Evolutionary conservation across 139 green algal species (phyloP), one percentile per base, ranked within the genome.

Genomic region (Chlorella sorokiniana): DNA sequence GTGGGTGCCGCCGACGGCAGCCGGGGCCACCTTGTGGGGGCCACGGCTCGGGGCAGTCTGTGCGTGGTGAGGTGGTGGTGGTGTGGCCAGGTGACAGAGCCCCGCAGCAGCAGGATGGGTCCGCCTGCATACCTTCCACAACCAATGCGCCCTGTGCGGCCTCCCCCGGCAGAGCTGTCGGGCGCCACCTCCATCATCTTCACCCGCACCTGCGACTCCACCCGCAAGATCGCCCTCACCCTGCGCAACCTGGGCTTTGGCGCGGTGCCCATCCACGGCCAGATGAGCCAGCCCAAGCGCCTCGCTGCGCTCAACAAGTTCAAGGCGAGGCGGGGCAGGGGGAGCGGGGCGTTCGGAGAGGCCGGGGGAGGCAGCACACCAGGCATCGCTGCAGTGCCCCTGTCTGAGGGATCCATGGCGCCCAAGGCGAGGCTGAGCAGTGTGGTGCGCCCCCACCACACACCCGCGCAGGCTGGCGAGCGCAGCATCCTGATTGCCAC

Each of bases 231-330:
- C 22, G 94, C 96, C 14, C 93, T 99, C 29, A 88, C 95, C 82
- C 95, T 99, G 84, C 91, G 97, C 62, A 98, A 98, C 85, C 91
- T 99, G 35, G 96, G 96, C 77, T 98, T 99, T 84, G 95, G 91
- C 40, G 94, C 94, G 11, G 91, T 99, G 44, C 96, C 97, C 76
- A 99, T 99, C 85, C 97, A 99, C 86, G 97, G 97, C 41, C 80
- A 99, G 85, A 99, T 99, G 97, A 94, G 85, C 68, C 96, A 99
- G 89, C 91, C 95, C 68, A 99, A 99, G 90, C 92, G 97, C 7
- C 86, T 99, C 29, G 96, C 87, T 0, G 95, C 97, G 9, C 89
- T 99, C 37, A 97, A 96, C 90, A 99, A 99, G 90, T 99, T 99
- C 90, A 99, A 99, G 90, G 86, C 81, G 27, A 77, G 88, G 29